Percentiles rank a stretch among this genome's conserved stretches.
phyloP scores from a whole-genome alignment of 208 protist species.

The Wallacemonas sp. region DNA sequence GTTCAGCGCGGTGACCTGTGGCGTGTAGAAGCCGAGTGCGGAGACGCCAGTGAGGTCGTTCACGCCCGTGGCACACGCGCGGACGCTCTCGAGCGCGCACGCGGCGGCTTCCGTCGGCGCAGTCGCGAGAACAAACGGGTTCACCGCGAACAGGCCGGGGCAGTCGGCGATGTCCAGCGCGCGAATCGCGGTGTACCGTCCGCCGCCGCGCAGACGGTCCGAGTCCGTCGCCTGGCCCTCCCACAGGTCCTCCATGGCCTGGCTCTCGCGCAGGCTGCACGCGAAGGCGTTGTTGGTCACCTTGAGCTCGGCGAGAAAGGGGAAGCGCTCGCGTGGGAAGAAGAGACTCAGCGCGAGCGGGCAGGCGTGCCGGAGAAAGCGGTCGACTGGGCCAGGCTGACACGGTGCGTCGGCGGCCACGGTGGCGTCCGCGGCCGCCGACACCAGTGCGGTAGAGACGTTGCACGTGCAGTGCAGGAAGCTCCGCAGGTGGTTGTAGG shows the following conservation, averaged over 20 bases:
- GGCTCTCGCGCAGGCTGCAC: constrained; percentile 49
- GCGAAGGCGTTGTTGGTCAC: constrained; percentile 52
- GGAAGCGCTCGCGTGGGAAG: constrained; percentile 55
- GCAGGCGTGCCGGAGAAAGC: constrained; percentile 51
- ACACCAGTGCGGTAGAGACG: neutral
- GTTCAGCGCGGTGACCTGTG: constrained; percentile 21
- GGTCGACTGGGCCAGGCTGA: neutral
- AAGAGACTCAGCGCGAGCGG: constrained; percentile 61
- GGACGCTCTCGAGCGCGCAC: constrained; percentile 4
- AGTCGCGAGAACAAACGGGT: constrained; percentile 51
- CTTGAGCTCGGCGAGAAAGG: constrained; percentile 41
- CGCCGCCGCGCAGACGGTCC: neutral
- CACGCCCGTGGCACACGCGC: neutral
- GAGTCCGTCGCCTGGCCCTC: constrained; percentile 14
- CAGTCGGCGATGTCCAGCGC: constrained; percentile 55
- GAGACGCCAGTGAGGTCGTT: constrained; percentile 29
- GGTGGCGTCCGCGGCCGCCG: neutral
- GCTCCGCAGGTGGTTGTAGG: constrained; percentile 67
- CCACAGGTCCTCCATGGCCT: constrained; percentile 52
- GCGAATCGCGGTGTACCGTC: neutral
- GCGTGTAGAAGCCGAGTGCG: constrained; percentile 17
- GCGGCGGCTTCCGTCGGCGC: neutral
- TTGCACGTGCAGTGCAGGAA: constrained; percentile 55
- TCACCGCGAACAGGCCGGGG: constrained; percentile 36
- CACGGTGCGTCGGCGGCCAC: neutral